Percentiles rank a stretch among this genome's conserved stretches.
These are phyloP conservation scores for Psidium guajava DNA, from an alignment of 345 rosid genomes.

Conservation along the genomic window DNA sequence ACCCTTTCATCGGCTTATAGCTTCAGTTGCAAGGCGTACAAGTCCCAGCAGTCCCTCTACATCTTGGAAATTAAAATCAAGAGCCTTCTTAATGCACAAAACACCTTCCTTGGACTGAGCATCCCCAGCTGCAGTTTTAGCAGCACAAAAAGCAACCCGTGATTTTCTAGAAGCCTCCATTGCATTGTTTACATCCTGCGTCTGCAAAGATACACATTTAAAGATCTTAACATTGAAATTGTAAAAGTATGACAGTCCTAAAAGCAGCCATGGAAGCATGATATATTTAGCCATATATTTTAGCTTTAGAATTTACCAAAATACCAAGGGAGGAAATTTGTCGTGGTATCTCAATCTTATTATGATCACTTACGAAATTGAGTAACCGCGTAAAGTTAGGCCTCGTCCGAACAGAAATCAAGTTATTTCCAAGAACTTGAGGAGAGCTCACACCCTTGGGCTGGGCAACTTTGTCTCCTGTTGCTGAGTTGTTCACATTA, in stretches of 20 bases:
- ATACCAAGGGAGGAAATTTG: neutral
- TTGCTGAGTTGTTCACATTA: conserved; percentile 68
- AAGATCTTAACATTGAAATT: neutral
- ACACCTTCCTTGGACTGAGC: conserved; percentile 47
- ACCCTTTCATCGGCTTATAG: conserved; percentile 41
- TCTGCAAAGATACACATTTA: conserved; percentile 32
- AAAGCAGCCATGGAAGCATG: neutral
- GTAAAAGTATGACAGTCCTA: neutral
- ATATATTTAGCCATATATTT: neutral
- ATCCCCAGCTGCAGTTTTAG: conserved; percentile 37
- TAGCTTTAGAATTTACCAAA: neutral
- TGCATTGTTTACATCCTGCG: conserved; percentile 68
- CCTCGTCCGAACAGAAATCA: conserved; percentile 56
- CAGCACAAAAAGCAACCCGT: conserved; percentile 52
- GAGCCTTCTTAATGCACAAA: conserved; percentile 61
- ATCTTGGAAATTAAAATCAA: conserved; percentile 93
- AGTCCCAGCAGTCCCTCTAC: conserved; percentile 66
- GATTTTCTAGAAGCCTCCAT: conserved; percentile 98
- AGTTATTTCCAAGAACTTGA: conserved; percentile 58
- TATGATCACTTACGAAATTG: conserved; percentile 55
- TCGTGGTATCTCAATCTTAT: neutral
- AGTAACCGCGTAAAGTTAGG: conserved; percentile 52
- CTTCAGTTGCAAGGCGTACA: conserved; percentile 79
- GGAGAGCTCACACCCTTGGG: conserved; percentile 71
- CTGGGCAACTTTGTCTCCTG: conserved; percentile 45